These are phyloP conservation scores for Coelastrella sp. DNA, from an alignment of 139 green algal species.

Conservation along the genomic window DNA sequence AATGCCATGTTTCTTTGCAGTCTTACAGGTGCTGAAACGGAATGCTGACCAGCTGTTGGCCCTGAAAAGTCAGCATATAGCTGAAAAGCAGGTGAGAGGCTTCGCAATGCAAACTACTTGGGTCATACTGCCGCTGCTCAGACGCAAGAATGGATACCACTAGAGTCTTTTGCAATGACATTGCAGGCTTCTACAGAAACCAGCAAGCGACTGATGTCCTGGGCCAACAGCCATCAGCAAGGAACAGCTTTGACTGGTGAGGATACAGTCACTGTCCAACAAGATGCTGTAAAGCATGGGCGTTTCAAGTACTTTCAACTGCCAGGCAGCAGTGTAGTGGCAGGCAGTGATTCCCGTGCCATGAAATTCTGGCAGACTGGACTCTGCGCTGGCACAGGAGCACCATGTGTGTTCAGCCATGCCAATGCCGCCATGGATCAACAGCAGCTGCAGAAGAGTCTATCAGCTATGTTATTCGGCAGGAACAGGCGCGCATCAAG, in stretches of 20 bases:
- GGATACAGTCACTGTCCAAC: not conserved
- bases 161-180: not conserved
- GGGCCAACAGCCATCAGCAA: slow-evolving; percentile 8
- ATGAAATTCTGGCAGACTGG: slow-evolving; percentile 30
- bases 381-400: not conserved
- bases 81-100: slow-evolving; percentile 14
- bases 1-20: not conserved
- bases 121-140: too few relatives aligned
- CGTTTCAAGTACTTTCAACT: slow-evolving; percentile 37
- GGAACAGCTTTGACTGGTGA: too few relatives aligned
- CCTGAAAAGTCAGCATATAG: slow-evolving; percentile 22
- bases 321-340: slow-evolving; percentile 19
- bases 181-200: slow-evolving; percentile 2
- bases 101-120: not conserved
- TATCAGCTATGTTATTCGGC: slow-evolving; percentile 37
- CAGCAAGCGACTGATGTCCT: not conserved
- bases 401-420: not conserved
- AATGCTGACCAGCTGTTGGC: slow-evolving; percentile 34
- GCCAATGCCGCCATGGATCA: not conserved
- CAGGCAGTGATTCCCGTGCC: slow-evolving; percentile 1
- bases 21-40: slow-evolving; percentile 13
- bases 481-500: not conserved
- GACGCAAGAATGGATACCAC: too few relatives aligned
- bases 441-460: slow-evolving; percentile 35
- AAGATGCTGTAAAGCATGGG: slow-evolving; percentile 31